Conservation (phyloP, 179 eudicot species). For the Corrigiola litoralis region DNA sequence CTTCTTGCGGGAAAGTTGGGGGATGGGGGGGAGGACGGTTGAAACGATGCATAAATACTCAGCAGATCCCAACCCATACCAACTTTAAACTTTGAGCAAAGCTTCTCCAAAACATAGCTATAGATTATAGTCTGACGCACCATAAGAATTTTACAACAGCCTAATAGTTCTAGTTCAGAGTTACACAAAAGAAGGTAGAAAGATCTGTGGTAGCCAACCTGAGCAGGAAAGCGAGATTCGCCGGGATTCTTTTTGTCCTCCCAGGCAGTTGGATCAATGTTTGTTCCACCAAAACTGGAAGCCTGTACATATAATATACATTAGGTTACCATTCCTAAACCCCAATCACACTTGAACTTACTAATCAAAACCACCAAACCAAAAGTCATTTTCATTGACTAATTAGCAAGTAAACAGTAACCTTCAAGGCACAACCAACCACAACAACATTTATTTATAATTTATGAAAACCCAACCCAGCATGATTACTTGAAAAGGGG, state of each 20-base stretch:
- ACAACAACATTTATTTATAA: constrained; percentile 2
- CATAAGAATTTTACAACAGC: too few relatives aligned
- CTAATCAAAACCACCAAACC: constrained; percentile 4
- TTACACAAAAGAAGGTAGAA: not conserved
- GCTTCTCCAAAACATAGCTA: too few relatives aligned
- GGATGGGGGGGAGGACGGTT: too few relatives aligned
- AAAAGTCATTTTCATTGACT: constrained; percentile 13
- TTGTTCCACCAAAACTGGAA: constrained; percentile 90
- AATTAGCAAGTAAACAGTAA: not conserved
- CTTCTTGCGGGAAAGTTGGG: too few relatives aligned
- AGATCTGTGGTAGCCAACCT: constrained; percentile 39
- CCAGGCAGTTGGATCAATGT: constrained; percentile 96
- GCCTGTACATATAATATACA: constrained; percentile 45
- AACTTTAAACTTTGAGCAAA: too few relatives aligned
- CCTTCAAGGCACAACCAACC: constrained; percentile 20
- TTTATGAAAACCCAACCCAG: too few relatives aligned
- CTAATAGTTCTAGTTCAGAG: not conserved
- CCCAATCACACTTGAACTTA: not conserved
- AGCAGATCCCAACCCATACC: too few relatives aligned
- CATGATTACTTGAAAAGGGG: not conserved
- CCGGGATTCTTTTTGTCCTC: constrained; percentile 95
- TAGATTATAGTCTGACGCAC: too few relatives aligned
- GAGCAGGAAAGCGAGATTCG: constrained; percentile 98
- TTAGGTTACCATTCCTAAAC: constrained; percentile 2
- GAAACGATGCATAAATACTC: too few relatives aligned